phyloP scores from a whole-genome alignment of 2,329 filamentous ascomycete genomes.

The Beauveria sp. region DNA sequence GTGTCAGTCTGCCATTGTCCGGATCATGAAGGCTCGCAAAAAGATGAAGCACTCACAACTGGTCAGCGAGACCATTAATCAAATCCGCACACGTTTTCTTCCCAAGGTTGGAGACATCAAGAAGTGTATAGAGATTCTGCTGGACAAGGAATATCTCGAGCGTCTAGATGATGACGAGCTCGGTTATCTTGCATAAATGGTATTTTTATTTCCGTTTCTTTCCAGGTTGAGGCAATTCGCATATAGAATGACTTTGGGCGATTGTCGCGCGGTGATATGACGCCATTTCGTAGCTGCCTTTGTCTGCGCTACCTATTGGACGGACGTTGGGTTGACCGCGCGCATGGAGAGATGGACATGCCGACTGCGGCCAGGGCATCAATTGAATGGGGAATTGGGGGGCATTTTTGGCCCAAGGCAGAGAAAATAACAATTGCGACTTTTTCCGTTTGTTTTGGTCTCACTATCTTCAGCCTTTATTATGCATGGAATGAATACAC shows the following conservation, averaged over 20 bases:
- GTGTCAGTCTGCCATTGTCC: slow-evolving; percentile 84
- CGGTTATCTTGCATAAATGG: slow-evolving; percentile 73
- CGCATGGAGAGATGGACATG: neutral
- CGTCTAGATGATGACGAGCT: slow-evolving; percentile 90
- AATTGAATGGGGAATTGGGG: neutral
- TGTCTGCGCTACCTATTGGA: neutral
- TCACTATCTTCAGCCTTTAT: neutral
- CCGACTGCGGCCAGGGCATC: neutral
- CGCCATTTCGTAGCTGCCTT: neutral
- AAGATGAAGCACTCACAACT: slow-evolving; percentile 96
- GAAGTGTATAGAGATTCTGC: slow-evolving; percentile 96
- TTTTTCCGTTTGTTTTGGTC: neutral
- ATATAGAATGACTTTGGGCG: neutral
- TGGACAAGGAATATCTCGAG: slow-evolving; percentile 97
- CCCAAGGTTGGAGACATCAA: slow-evolving; percentile 96
- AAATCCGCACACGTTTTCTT: slow-evolving; percentile 87
- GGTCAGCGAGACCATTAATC: slow-evolving; percentile 89
- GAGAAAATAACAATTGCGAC: neutral
- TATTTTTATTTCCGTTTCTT: neutral
- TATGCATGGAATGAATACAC: neutral
- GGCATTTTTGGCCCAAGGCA: too few relatives aligned
- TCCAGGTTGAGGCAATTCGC: neutral
- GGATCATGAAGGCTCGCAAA: slow-evolving; percentile 99
- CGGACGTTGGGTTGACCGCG: too few relatives aligned
- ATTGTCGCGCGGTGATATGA: neutral